Evolutionary conservation across 768 basidiomycete genomes (phyloP).

Genomic region (Rossbeevera mucosa): DNA sequence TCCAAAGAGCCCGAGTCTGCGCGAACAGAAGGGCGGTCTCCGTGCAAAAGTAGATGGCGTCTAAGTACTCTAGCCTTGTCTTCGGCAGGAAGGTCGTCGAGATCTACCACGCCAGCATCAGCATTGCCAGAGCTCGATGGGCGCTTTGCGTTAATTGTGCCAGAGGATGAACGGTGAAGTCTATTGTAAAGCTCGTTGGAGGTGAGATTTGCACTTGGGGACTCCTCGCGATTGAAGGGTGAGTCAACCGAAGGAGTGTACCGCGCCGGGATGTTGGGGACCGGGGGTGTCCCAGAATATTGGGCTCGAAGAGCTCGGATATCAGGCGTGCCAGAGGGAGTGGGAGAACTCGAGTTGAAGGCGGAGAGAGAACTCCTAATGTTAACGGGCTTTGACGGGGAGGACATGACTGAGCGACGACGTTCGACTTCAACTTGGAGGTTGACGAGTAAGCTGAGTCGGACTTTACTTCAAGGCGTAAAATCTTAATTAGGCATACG

Average conservation of each 20-base stretch:
- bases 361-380: conserved; percentile 33
- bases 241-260: conserved; percentile 44
- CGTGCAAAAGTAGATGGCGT: conserved; percentile 73
- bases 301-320: conserved; percentile 60
- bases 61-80: conserved; percentile 80
- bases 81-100: conserved; percentile 69
- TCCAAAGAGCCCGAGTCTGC: conserved; percentile 20
- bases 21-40: conserved; percentile 44
- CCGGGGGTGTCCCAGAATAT: conserved; percentile 54
- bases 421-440: too few species aligned
- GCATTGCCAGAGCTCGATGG: conserved; percentile 28
- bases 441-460: background rate
- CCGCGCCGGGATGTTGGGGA: conserved; percentile 50
- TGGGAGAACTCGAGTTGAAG: conserved; percentile 19
- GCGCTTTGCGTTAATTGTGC: conserved; percentile 38
- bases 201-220: conserved; percentile 1
- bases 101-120: conserved; percentile 30
- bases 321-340: conserved; percentile 58
- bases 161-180: conserved; percentile 26
- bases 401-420: conserved; percentile 37
- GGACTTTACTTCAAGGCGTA: background rate
- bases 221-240: conserved; percentile 11
- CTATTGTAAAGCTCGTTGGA: conserved; percentile 12
- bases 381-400: conserved; percentile 53
- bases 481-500: background rate